phyloP scores from a whole-genome alignment of 768 basidiomycete genomes.

The Pulveroboletus sp. region DNA sequence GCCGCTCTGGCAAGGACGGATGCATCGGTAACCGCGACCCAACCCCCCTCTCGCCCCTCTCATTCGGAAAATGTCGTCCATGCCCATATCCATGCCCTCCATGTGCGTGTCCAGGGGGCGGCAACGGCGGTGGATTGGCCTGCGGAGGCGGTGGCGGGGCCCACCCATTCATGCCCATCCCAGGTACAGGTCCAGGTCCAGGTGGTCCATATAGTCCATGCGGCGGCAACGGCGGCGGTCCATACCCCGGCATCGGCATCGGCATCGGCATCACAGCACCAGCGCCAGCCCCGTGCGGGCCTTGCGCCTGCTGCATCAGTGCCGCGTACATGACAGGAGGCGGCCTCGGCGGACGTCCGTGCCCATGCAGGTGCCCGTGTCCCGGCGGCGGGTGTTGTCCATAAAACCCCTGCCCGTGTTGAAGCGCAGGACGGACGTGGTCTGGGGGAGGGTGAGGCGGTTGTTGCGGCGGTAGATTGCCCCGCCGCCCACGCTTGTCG shows the following conservation, averaged over 20 bases:
- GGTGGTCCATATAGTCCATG: conserved; percentile 13
- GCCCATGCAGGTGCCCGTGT: conserved; percentile 17
- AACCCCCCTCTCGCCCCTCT: conserved; percentile 17
- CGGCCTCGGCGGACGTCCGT: conserved; percentile 30
- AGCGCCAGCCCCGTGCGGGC: conserved; percentile 5
- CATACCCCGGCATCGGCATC: conserved; percentile 10
- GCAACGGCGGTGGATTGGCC: conserved; percentile 20
- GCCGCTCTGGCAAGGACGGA: conserved; percentile 20
- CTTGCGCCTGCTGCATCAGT: conserved; percentile 27
- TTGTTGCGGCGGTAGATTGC: conserved; percentile 30
- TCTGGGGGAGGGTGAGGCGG: conserved; percentile 28
- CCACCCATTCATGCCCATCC: conserved; percentile 16
- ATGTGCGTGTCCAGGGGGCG: conserved; percentile 8
- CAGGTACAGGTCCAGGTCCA: conserved; percentile 7
- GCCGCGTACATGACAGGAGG: conserved; percentile 28
- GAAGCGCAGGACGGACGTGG: conserved; percentile 33
- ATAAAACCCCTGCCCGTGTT: conserved; percentile 26
- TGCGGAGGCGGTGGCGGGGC: conserved; percentile 8
- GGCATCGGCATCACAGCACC: conserved; percentile 4
- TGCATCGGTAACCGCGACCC: conserved; percentile 10
- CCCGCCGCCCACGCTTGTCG: conserved; percentile 65
- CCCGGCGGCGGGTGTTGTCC: conserved; percentile 34
- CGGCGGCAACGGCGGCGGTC: conserved; percentile 10
- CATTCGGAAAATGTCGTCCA: conserved; percentile 11
- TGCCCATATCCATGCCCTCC: conserved; percentile 4